phyloP scores from a whole-genome alignment of 306 rosid genomes.

The Castanea mollissima region DNA sequence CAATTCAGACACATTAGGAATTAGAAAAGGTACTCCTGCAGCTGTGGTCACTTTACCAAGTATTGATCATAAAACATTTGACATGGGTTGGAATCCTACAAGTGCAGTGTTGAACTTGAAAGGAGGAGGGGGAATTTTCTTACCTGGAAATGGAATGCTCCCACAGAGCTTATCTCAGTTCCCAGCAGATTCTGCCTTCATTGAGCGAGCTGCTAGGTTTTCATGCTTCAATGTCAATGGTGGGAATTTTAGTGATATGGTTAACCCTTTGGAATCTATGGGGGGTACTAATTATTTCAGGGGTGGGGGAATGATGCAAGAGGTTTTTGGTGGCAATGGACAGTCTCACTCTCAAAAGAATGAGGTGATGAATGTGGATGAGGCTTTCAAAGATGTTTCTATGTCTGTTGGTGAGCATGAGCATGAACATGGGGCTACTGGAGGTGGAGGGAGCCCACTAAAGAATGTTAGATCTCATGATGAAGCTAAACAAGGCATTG shows the following conservation, averaged over 20 bases:
- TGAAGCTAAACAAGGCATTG: constrained; percentile 53
- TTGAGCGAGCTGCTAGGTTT: constrained; percentile 86
- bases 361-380: constrained; percentile 41
- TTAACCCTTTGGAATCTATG: constrained; percentile 57
- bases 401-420: constrained; percentile 14
- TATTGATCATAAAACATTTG: constrained; percentile 49
- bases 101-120: constrained; percentile 42
- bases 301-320: constrained; percentile 38
- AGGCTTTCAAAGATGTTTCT: constrained; percentile 47
- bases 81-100: constrained; percentile 61
- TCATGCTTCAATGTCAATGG: constrained; percentile 73
- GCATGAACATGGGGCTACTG: constrained; percentile 40
- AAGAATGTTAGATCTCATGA: constrained; percentile 59
- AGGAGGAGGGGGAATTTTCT: constrained; percentile 36
- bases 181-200: constrained; percentile 83
- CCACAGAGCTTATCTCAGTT: constrained; percentile 76
- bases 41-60: constrained; percentile 33
- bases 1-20: constrained; percentile 40
- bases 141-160: constrained; percentile 52
- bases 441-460: constrained; percentile 55
- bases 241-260: constrained; percentile 57
- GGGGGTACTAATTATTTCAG: constrained; percentile 29
- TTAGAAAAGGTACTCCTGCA: constrained; percentile 49
- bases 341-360: constrained; percentile 50
- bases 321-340: constrained; percentile 45